Percentiles rank a stretch among this genome's conserved stretches.
Conservation (phyloP, 208 protist genomes). For the Zelonia costaricensis region DNA sequence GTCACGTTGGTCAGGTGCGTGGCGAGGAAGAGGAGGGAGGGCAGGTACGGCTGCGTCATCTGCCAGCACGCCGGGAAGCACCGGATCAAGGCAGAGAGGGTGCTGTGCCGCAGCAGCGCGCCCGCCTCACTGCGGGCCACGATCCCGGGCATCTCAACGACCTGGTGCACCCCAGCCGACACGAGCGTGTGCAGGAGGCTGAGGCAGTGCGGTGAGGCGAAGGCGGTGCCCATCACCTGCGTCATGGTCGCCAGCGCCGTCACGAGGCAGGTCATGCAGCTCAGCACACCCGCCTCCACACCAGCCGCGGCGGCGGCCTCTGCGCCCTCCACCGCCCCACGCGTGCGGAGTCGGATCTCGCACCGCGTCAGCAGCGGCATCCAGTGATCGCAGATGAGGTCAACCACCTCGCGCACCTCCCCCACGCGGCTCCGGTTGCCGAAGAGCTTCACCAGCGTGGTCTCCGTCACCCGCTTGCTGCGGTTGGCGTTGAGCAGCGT, state of each 20-base stretch:
- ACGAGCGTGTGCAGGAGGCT: constrained; percentile 53
- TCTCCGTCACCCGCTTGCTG: constrained; percentile 68
- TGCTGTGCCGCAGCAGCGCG: constrained; percentile 71
- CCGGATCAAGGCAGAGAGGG: constrained; percentile 59
- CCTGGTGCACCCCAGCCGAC: constrained; percentile 49
- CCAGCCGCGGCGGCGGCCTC: background rate
- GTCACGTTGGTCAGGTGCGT: constrained; percentile 44
- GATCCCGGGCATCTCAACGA: constrained; percentile 49
- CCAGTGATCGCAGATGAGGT: constrained; percentile 44
- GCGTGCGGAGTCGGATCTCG: constrained; percentile 30
- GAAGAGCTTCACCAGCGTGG: constrained; percentile 74
- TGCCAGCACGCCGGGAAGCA: constrained; percentile 83
- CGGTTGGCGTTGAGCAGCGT: constrained; percentile 83
- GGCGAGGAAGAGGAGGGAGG: constrained; percentile 52
- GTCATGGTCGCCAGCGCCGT: constrained; percentile 59
- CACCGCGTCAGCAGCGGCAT: constrained; percentile 45
- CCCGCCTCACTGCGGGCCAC: constrained; percentile 42
- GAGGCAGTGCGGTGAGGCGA: constrained; percentile 55
- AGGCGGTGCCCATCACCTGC: constrained; percentile 74
- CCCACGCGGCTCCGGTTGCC: constrained; percentile 74
- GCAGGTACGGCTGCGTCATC: constrained; percentile 81
- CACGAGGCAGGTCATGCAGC: constrained; percentile 37
- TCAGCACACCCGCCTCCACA: constrained; percentile 30
- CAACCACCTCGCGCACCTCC: constrained; percentile 62
- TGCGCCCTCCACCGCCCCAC: background rate